Conservation (phyloP, 345 rosid species). For the Melaleuca quinquenervia region DNA sequence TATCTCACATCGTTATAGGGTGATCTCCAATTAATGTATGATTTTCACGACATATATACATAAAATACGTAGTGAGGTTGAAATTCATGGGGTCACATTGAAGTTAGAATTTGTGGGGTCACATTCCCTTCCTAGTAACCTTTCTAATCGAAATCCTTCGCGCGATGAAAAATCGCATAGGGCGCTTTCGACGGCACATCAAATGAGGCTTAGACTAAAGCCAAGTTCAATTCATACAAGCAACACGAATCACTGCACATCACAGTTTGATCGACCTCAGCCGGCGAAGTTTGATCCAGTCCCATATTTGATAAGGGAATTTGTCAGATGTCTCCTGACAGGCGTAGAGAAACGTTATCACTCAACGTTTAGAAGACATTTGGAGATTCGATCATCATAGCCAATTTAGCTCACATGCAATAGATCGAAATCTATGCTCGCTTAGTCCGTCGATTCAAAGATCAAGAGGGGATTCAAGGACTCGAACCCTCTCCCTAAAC, state of each 20-base stretch:
- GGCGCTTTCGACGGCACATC: not conserved
- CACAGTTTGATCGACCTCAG: no score
- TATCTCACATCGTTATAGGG: not conserved
- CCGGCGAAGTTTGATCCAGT: no score
- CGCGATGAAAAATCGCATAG: fast-evolving
- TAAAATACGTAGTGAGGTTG: not conserved
- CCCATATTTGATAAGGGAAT: no score
- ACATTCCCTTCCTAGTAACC: not conserved
- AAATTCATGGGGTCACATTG: not conserved
- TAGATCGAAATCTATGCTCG: not conserved
- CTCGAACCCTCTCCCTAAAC: not conserved
- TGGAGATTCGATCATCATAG: not conserved
- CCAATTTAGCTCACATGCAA: no score
- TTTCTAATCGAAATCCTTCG: not conserved
- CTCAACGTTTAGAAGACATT: not conserved
- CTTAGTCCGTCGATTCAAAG: not conserved
- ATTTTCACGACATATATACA: not conserved
- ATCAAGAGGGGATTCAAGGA: not conserved
- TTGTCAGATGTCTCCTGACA: not conserved
- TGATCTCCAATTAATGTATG: not conserved
- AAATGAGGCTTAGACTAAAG: no score
- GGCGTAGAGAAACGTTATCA: not conserved
- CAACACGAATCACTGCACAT: no score
- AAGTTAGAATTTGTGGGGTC: not conserved
- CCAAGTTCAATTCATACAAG: no score